A percentile compares a stretch with the other conserved stretches of the same genome.
phyloP scores from a whole-genome alignment of 2,329 filamentous ascomycete genomes.

The Aspergillus fructus region DNA sequence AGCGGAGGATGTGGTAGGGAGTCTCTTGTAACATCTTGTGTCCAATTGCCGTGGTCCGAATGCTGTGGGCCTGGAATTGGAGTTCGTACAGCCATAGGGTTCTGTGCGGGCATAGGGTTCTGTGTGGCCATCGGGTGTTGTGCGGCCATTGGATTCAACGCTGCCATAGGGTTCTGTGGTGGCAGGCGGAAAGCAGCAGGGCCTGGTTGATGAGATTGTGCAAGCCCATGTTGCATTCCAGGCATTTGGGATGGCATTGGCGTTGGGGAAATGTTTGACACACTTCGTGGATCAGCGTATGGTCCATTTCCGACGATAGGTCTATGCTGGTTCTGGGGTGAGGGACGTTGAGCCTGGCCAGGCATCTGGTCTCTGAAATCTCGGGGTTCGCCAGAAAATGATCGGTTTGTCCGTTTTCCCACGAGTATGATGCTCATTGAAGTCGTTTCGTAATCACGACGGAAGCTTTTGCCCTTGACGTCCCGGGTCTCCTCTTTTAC shows the following conservation, averaged over 20 bases:
- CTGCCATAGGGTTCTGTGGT: slow-evolving; percentile 4
- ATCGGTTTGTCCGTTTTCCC: slow-evolving; percentile 24
- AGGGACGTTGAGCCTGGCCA: slow-evolving; percentile 1
- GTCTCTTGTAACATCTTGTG: background rate
- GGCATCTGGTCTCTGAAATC: slow-evolving; percentile 13
- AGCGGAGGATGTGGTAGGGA: background rate
- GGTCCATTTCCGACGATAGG: background rate
- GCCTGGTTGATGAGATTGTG: background rate
- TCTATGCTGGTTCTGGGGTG: slow-evolving; percentile 6
- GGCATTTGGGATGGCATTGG: slow-evolving; percentile 4
- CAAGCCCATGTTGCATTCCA: slow-evolving; percentile 12
- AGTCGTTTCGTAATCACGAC: slow-evolving; percentile 30
- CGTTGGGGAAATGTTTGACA: background rate
- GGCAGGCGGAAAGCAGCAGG: slow-evolving; percentile 4
- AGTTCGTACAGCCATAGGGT: background rate
- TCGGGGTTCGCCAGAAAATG: slow-evolving; percentile 15
- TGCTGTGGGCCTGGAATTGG: background rate
- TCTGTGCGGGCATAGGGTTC: too few relatives aligned
- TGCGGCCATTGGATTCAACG: too few relatives aligned
- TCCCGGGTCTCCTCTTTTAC: slow-evolving; percentile 30
- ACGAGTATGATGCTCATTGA: slow-evolving; percentile 37
- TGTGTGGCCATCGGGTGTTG: too few relatives aligned
- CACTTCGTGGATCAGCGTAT: slow-evolving; percentile 4
- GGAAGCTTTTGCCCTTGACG: slow-evolving; percentile 27
- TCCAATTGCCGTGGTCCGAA: slow-evolving; percentile 9